Base-by-base conservation (phyloP, 371 early-diverging fungal genomes). In the Mortierella sp. region DNA sequence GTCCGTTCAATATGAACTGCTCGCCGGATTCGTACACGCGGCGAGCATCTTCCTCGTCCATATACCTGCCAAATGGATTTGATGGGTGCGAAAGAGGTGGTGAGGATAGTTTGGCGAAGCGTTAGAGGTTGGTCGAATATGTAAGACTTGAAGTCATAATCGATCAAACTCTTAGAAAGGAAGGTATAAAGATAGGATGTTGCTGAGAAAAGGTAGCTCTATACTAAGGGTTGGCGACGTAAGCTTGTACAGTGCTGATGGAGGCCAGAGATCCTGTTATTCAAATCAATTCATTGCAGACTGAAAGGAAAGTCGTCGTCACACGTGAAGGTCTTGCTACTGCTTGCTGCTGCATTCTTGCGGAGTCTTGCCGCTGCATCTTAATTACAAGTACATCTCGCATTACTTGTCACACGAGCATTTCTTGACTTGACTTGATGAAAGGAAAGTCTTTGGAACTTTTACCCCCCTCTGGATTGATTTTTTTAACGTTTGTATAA, bases 11-110 rank as follows among this genome's bases (percentile, higher is more conserved):
- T 23, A 40, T 34, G 43, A 73, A 73, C 32, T 49, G 58, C 54
- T 73, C 74, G 40, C 61, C 64, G 34, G 74, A 73, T 37, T 68
- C 64, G 35, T 56, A 73, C 40, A 73, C 68, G 10, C 74, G 74
- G 53, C 68, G 68, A 23, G 74, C 64, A 58, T 60, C 64, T 43
- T 67, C 68, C 23, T 73, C 74, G 23, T 73, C 49, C 49, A 57
- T 28, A 53, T 68, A 73, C 68, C 74, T 73, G 74, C 6, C 12
- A 23, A 42, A 57, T 32, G 32, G 32, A 54, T 28, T 54, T 3
- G 23, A 29, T 54, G 40, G 43, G 57, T 17, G 57, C 12, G 34
- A 10, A 57, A 9, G 57, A 8, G 17, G 43, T 43, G 10, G 43
- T 43, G 43, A 15, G 34, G 55, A 32, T 15, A 19, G 32, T 57